Percentiles rank a stretch among this genome's conserved stretches.
phyloP scores from a whole-genome alignment of 805 yeast genomes.

The Cyberlindnera suaveolens region DNA sequence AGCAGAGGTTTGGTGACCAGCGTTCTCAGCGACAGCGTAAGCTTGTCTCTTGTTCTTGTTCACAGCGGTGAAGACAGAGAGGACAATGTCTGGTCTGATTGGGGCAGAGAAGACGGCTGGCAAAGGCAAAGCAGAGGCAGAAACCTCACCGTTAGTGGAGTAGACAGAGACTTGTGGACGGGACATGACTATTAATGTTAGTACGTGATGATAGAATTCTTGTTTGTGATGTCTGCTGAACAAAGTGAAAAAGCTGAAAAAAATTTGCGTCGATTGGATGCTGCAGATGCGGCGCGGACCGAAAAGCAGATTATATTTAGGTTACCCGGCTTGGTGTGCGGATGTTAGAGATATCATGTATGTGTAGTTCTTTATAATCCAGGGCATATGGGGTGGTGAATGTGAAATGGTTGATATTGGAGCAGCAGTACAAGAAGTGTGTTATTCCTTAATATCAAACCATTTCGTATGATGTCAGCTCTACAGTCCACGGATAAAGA shows the following conservation, averaged over 20 bases:
- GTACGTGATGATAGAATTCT: background rate
- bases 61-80: slow-evolving; percentile 95
- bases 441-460: too few species aligned
- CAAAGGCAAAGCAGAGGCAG: slow-evolving; percentile 79
- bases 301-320: too few species aligned
- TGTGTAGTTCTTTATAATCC: too few species aligned
- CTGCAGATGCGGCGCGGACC: too few species aligned
- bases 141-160: slow-evolving; percentile 80
- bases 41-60: slow-evolving; percentile 99
- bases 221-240: background rate
- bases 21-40: slow-evolving; percentile 98
- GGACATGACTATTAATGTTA: slow-evolving; percentile 23
- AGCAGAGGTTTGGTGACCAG: slow-evolving; percentile 99
- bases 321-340: too few species aligned
- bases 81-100: slow-evolving; percentile 99
- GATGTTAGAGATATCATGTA: too few species aligned
- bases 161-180: slow-evolving; percentile 98
- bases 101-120: slow-evolving; percentile 99
- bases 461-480: too few species aligned
- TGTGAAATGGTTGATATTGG: too few species aligned
- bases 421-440: too few species aligned
- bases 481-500: too few species aligned
- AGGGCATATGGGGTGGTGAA: too few species aligned
- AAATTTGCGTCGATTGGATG: background rate
- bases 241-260: background rate